Evolutionary conservation across 129 eudicot species (phyloP).

Genomic region (Escallonia herrerae): DNA sequence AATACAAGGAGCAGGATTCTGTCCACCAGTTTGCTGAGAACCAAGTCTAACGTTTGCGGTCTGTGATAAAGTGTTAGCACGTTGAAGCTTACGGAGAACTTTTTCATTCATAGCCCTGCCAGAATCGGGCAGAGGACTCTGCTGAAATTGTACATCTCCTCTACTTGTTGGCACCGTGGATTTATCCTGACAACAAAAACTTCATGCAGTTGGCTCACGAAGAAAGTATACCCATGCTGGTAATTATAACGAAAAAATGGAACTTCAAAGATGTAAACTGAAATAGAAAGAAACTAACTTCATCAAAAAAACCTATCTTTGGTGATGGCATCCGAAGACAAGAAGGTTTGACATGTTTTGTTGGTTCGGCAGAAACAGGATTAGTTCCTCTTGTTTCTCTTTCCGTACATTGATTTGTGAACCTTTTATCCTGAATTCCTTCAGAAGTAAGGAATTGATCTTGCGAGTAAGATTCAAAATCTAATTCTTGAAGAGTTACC

Average conservation of each 20-base stretch:
- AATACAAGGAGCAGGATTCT: not conserved
- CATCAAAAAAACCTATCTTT: conserved; percentile 65
- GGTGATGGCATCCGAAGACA: conserved; percentile 74
- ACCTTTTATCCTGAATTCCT: conserved; percentile 1
- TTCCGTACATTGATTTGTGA: conserved; percentile 7
- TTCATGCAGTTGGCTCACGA: not conserved
- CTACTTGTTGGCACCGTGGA: conserved; percentile 6
- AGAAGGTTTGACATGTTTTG: conserved; percentile 32
- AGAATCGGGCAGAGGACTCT: conserved; percentile 13
- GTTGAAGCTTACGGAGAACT: conserved; percentile 9
- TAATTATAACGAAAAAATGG: too few relatives aligned
- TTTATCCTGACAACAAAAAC: conserved; percentile 21
- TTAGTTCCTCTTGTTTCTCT: conserved; percentile 8
- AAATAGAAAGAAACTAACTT: conserved; percentile 28
- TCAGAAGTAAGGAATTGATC: not conserved
- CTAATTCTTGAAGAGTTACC: conserved; percentile 3
- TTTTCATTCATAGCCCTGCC: conserved; percentile 7
- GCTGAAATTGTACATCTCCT: conserved; percentile 14
- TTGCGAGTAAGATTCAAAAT: conserved; percentile 1
- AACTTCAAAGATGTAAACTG: not conserved
- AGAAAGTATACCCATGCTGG: not conserved
- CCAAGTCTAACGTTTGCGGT: not conserved
- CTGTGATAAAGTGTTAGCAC: not conserved
- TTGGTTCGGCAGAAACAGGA: conserved; percentile 22
- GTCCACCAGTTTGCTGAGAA: not conserved